Conservation (phyloP, 352 stramenopile species). For the Aphanomyces cochlioides region DNA sequence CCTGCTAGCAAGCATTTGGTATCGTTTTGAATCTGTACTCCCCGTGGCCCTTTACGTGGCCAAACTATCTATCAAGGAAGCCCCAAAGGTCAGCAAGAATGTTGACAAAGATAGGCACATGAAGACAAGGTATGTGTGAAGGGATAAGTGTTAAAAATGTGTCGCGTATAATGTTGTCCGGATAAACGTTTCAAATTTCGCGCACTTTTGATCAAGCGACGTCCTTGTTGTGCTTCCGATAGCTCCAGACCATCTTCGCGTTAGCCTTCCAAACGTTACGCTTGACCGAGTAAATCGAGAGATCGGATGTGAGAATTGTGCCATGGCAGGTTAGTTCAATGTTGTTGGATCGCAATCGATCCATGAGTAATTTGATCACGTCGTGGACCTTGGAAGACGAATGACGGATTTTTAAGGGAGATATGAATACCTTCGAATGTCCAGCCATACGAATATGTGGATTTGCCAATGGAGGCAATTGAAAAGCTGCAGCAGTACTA, state of each 20-base stretch:
- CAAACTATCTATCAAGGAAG: no score
- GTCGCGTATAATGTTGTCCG: not conserved
- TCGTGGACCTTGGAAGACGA: slow-evolving; percentile 2
- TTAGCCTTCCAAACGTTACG: not conserved
- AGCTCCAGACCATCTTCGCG: not conserved
- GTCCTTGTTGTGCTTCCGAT: slow-evolving; percentile 1
- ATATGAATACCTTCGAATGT: not conserved
- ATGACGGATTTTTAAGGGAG: not conserved
- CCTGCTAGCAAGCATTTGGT: no score
- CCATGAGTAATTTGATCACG: not conserved
- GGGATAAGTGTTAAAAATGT: no score
- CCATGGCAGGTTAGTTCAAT: not conserved
- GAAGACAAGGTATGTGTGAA: no score
- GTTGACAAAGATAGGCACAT: no score
- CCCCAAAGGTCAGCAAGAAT: no score
- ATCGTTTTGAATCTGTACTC: no score
- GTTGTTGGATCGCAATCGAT: not conserved
- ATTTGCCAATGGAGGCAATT: not conserved
- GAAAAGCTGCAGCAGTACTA: slow-evolving; percentile 3
- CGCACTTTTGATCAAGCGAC: not conserved
- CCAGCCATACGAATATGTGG: not conserved
- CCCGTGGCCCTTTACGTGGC: no score
- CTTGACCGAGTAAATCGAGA: not conserved
- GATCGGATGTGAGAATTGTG: not conserved
- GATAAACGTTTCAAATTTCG: slow-evolving; percentile 9